Conservation (phyloP, 202 grass and related monocot species). For the Zizania palustris region DNA sequence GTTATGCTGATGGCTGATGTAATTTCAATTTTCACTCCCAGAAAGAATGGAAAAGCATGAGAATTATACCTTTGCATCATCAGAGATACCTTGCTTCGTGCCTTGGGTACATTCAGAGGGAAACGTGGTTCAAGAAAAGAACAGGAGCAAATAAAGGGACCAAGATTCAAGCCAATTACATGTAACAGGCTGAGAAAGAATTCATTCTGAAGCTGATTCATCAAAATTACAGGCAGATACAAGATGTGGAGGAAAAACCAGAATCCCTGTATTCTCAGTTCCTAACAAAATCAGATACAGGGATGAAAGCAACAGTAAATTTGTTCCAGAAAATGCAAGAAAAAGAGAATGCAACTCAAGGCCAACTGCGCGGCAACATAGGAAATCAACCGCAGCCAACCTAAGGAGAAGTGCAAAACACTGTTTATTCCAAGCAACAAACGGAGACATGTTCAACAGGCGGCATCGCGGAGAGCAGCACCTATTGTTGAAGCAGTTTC, state of each 20-base stretch:
- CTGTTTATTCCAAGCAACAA: conserved; percentile 34
- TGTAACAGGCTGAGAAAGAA: background rate
- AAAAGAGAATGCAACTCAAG: conserved; percentile 12
- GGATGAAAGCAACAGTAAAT: conserved; percentile 14
- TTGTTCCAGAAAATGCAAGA: conserved; percentile 24
- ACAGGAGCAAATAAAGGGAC: background rate
- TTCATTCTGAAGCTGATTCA: background rate
- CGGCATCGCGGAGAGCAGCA: background rate
- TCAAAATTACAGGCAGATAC: background rate
- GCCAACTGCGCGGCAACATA: conserved; percentile 19
- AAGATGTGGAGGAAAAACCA: background rate
- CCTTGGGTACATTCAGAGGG: background rate
- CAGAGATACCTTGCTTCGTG: conserved; percentile 8
- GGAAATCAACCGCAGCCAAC: background rate
- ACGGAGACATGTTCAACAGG: conserved; percentile 12
- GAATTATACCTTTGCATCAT: background rate
- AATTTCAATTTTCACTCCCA: background rate
- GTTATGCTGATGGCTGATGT: background rate
- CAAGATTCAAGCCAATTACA: background rate
- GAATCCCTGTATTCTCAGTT: conserved; percentile 31
- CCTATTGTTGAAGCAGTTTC: conserved; percentile 71
- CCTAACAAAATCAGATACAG: conserved; percentile 41
- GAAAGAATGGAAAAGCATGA: background rate
- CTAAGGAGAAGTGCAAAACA: background rate
- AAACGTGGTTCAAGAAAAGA: background rate